Percentiles rank a stretch among this genome's conserved stretches.
Conservation (phyloP, 208 protist genomes). For the Trypanosoma scelopori region DNA sequence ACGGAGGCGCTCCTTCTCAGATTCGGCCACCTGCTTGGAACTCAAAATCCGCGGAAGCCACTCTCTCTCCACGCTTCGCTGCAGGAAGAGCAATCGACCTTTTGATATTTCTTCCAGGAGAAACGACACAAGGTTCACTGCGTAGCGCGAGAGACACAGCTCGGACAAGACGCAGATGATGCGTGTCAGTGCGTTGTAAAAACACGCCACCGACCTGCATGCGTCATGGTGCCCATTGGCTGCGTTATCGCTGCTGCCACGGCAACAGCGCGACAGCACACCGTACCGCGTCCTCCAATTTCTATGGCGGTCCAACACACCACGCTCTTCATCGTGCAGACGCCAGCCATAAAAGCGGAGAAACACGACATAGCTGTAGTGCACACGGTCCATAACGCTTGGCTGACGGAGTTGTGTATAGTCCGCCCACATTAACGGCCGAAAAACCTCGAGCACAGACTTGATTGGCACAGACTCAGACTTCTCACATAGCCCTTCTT, state of each 20-base stretch:
- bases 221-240: background rate
- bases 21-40: constrained; percentile 41
- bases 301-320: constrained; percentile 79
- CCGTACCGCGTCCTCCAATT: constrained; percentile 65
- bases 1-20: constrained; percentile 57
- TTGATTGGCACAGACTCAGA: background rate
- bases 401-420: constrained; percentile 50
- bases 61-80: constrained; percentile 36
- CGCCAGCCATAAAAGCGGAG: constrained; percentile 88
- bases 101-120: constrained; percentile 73
- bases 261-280: constrained; percentile 25
- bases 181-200: constrained; percentile 58
- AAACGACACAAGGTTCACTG: constrained; percentile 79
- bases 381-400: constrained; percentile 70
- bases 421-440: constrained; percentile 29
- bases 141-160: constrained; percentile 62
- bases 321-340: constrained; percentile 77
- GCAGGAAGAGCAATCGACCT: constrained; percentile 50
- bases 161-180: constrained; percentile 69
- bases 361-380: constrained; percentile 87
- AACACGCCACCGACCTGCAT: constrained; percentile 19
- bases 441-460: constrained; percentile 7
- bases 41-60: constrained; percentile 50
- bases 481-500: background rate
- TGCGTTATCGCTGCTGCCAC: background rate